These are phyloP conservation scores for Actinomucor elegans DNA, from an alignment of 371 early-diverging fungal species.

Conservation along the genomic window DNA sequence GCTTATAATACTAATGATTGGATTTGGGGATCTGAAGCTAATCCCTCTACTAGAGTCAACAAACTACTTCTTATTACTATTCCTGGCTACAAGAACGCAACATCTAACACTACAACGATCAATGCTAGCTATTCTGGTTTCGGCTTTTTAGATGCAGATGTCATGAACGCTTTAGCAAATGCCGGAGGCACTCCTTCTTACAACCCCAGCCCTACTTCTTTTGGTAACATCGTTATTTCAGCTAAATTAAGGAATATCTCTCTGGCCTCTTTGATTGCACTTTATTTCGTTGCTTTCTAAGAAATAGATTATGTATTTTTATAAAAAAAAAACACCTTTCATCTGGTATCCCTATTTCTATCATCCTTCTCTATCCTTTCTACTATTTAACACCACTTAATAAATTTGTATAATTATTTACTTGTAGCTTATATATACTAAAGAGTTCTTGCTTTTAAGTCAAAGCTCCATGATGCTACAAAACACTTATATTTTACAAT, in stretches of 20 bases:
- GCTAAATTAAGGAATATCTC: neutral
- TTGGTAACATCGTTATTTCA: too few species aligned
- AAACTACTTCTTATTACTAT: slow-evolving; percentile 24
- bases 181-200: neutral
- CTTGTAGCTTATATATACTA: too few species aligned
- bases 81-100: slow-evolving; percentile 9
- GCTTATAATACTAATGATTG: slow-evolving; percentile 14
- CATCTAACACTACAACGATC: neutral
- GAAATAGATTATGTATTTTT: too few species aligned
- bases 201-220: neutral
- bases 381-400: too few species aligned
- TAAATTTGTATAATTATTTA: too few species aligned
- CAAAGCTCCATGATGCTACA: too few species aligned
- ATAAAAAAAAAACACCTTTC: neutral
- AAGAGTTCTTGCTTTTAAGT: too few species aligned
- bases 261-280: neutral
- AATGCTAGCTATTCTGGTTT: slow-evolving; percentile 28
- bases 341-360: too few species aligned
- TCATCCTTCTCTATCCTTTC: too few species aligned
- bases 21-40: slow-evolving; percentile 26
- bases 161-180: slow-evolving; percentile 31
- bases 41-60: slow-evolving; percentile 8
- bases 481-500: too few species aligned
- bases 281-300: neutral
- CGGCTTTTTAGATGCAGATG: slow-evolving; percentile 41